Evolutionary conservation across 352 stramenopile species (phyloP), one percentile per base, ranked within the genome.

Genomic region (Globisporangium spiculum): DNA sequence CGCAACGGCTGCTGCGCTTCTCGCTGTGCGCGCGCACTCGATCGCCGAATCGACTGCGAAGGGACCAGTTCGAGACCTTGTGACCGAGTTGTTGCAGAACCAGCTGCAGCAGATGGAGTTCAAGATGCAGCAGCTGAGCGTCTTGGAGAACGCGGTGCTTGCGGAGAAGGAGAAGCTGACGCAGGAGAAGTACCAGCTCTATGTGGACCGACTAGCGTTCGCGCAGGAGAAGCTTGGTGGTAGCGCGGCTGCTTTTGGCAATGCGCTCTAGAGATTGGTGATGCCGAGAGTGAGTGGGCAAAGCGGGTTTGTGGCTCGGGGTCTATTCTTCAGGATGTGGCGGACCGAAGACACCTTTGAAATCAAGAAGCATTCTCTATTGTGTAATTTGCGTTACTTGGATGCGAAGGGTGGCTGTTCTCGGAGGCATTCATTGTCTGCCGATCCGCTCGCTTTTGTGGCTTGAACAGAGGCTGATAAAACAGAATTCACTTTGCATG

Each of bases 21-120:
- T 94, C 26, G 83, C 84, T 12, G 74, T 77, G 22, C 72, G 81
- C 12, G 83, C 87, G 0, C 69, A 91, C 22, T 52, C 71, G 14
- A 77, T 89, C 16, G 80, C 83, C 12, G 69, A 78, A 5, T 69
- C 83, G 1, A 82, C 76, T 10, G 82, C 75, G 0, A 68, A 66
- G n/a, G 78, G 73, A 0, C 75, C 81, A 0, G 75, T 91, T 38
- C 76, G 78, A 5, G 76, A 84, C 18, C 71, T 93, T 3, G 78
- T 93, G 24, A 73, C 77, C 16, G 71, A 93, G 58, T 54, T 94
- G 20, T 22, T 91, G 22, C 71, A 90, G 64, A 92, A 88, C 59
- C 80, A 94, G 38, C 61, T 94, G 66, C 65, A 80, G 55, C 84
- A 93, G 67, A 81, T 94, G 74, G 83, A 94, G 66, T 72, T 94